phyloP scores from a whole-genome alignment of 2,329 filamentous ascomycete genomes.

The Colletotrichum sp. region DNA sequence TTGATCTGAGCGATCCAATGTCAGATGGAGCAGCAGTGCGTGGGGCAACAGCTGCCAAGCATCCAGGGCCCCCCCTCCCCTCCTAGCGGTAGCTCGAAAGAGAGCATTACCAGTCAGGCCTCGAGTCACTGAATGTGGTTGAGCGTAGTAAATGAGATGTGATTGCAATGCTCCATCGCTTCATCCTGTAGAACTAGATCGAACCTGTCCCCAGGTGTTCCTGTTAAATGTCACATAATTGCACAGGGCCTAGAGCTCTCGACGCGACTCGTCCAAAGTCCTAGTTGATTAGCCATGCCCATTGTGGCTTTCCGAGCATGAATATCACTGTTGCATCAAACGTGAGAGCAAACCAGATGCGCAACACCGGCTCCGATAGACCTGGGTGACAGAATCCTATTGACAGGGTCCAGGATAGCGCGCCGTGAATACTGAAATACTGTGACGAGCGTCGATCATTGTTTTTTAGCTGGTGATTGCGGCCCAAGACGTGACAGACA shows the following conservation, averaged over 20 bases:
- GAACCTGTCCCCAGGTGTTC: background rate
- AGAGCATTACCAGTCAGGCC: background rate
- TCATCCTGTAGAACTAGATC: background rate
- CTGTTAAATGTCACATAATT: background rate
- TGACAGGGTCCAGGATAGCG: background rate
- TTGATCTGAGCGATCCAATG: constrained; percentile 20
- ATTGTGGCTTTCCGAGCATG: background rate
- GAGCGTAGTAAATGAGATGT: constrained; percentile 13
- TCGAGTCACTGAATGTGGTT: constrained; percentile 4
- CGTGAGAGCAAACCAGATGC: background rate
- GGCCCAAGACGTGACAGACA: background rate
- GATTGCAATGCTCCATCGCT: background rate
- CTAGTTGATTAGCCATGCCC: background rate
- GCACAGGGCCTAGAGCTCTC: background rate
- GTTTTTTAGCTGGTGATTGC: background rate
- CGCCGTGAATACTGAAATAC: background rate
- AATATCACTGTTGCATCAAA: constrained; percentile 12
- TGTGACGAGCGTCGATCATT: constrained; percentile 19
- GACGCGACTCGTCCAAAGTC: background rate
- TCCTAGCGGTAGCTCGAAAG: background rate
- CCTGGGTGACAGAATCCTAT: background rate
- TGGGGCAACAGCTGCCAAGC: constrained; percentile 19
- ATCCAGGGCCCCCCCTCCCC: constrained; percentile 8
- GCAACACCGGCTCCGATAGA: background rate
- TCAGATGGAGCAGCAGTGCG: constrained; percentile 19